These are phyloP conservation scores for Phytophthora citricola DNA, from an alignment of 352 stramenopile genomes.

Conservation along the genomic window DNA sequence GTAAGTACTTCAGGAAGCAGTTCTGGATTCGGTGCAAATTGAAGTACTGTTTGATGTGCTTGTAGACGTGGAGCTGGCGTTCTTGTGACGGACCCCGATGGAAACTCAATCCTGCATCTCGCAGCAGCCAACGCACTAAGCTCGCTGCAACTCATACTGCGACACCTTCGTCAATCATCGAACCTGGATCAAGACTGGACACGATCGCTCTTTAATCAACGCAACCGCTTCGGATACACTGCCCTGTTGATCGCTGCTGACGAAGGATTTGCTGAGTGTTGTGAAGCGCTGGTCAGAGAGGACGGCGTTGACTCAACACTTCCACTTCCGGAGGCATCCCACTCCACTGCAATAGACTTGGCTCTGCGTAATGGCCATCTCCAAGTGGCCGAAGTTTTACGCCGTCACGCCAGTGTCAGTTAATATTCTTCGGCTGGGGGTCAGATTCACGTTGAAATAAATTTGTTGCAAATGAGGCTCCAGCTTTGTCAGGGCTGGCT, in stretches of 20 bases:
- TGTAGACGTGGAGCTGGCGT: slow-evolving; percentile 23
- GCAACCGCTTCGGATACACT: slow-evolving; percentile 35
- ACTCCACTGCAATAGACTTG: slow-evolving; percentile 27
- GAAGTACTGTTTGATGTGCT: neutral
- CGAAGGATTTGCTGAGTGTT: slow-evolving; percentile 29
- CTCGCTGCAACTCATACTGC: slow-evolving; percentile 20
- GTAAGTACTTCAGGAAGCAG: slow-evolving; percentile 6
- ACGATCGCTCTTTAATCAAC: slow-evolving; percentile 23
- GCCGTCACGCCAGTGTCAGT: neutral
- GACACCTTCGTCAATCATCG: slow-evolving; percentile 14
- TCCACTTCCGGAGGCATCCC: slow-evolving; percentile 7
- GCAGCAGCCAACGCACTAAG: slow-evolving; percentile 26
- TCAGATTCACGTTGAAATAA: slow-evolving; percentile 35
- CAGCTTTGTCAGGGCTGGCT: slow-evolving; percentile 29
- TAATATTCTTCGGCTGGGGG: neutral
- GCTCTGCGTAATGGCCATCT: slow-evolving; percentile 26
- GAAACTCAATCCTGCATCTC: slow-evolving; percentile 32
- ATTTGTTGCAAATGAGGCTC: slow-evolving; percentile 42
- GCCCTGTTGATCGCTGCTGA: slow-evolving; percentile 32
- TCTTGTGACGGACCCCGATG: slow-evolving; percentile 25
- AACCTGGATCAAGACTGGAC: slow-evolving; percentile 15
- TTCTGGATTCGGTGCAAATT: neutral
- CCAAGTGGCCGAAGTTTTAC: slow-evolving; percentile 25
- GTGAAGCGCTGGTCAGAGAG: slow-evolving; percentile 12
- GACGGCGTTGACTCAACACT: slow-evolving; percentile 16